A percentile compares a stretch with the other conserved stretches of the same genome.
Conservation (phyloP, 176 grass and related monocot species). For the Zizania latifolia region DNA sequence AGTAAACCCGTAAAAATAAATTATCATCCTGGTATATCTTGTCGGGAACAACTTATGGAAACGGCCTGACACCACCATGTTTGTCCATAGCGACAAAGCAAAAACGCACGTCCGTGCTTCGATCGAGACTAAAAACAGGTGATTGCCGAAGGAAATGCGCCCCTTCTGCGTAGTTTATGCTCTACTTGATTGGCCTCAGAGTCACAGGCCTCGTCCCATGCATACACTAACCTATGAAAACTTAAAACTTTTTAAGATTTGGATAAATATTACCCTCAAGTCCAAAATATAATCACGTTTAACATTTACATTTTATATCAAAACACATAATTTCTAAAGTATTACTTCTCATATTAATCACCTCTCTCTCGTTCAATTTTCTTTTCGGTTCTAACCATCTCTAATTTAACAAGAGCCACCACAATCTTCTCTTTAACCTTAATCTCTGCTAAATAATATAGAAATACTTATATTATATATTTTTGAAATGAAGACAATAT, state of each 20-base stretch:
- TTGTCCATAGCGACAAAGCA: not conserved
- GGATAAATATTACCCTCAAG: not conserved
- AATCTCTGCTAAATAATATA: no score
- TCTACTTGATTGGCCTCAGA: constrained; percentile 3
- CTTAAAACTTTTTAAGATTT: not conserved
- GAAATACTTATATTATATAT: no score
- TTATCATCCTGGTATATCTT: not conserved
- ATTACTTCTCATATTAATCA: no score
- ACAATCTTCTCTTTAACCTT: no score
- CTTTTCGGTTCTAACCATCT: no score
- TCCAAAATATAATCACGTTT: no score
- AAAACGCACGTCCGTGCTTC: not conserved
- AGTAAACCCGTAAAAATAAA: no score
- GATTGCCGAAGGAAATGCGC: constrained; percentile 1
- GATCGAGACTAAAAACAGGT: constrained; percentile 13
- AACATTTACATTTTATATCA: no score
- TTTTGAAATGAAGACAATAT: no score
- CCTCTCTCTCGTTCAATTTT: no score
- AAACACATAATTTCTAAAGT: no score
- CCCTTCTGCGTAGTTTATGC: constrained; percentile 10
- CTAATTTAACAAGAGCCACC: no score
- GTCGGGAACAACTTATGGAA: constrained; percentile 22
- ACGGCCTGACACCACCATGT: constrained; percentile 34
- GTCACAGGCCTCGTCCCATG: not conserved
- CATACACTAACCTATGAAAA: not conserved